Percentiles rank a stretch among this genome's conserved stretches.
phyloP scores from a whole-genome alignment of 1,284 basidiomycete species.

The Irpex sp. region DNA sequence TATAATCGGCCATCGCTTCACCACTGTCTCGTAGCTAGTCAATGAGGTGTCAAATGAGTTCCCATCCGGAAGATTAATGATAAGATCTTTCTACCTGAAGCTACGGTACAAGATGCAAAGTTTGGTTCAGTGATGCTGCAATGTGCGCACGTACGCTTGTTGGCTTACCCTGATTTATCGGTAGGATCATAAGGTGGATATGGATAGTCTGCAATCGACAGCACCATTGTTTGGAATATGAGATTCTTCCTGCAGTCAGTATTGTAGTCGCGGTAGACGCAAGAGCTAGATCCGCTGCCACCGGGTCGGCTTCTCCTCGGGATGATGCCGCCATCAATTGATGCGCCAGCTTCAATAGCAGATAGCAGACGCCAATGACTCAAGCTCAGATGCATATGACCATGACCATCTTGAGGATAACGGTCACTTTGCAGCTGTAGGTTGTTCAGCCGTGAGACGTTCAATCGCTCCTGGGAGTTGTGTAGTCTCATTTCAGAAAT shows the following conservation, averaged over 20 bases:
- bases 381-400: no score
- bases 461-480: no score
- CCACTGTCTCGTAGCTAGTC: conserved; percentile 54
- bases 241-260: not conserved
- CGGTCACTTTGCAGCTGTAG: no score
- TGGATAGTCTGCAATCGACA: conserved; percentile 30
- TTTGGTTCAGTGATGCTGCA: no score
- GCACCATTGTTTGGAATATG: not conserved
- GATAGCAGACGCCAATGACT: no score
- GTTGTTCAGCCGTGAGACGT: no score
- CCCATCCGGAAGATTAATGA: no score
- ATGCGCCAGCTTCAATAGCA: not conserved
- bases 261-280: not conserved
- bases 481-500: no score
- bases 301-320: not conserved
- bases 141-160: not conserved
- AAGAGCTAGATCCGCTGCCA: not conserved
- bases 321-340: not conserved
- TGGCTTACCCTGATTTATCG: conserved; percentile 49
- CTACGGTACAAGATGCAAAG: not conserved
- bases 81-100: conserved; percentile 26
- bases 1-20: conserved; percentile 87
- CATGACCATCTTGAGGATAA: no score
- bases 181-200: conserved; percentile 65
- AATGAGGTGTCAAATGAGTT: not conserved